Conservation (phyloP, 2,329 filamentous ascomycete genomes). For the Talaromyces sp. region DNA sequence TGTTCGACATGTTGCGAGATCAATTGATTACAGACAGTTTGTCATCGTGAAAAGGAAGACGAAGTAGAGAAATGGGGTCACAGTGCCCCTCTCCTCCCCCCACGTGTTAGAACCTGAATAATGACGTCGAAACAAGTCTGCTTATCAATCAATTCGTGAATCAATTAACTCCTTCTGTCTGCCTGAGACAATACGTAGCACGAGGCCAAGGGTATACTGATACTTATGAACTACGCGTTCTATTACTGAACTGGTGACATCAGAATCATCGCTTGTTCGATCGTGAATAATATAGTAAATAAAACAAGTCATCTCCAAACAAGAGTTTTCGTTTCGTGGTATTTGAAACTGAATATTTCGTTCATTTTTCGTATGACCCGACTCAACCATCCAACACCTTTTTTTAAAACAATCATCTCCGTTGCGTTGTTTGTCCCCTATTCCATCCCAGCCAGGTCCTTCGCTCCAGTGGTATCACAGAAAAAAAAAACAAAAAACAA, state of each 20-base stretch:
- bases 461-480: slow-evolving; percentile 27
- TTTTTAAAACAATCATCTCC: neutral
- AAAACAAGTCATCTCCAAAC: neutral
- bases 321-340: neutral
- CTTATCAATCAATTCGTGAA: no score
- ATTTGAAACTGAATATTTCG: neutral
- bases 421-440: slow-evolving; percentile 4
- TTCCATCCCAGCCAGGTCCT: slow-evolving; percentile 4
- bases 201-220: neutral
- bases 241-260: neutral
- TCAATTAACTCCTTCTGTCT: no score
- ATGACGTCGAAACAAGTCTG: neutral
- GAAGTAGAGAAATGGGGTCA: neutral
- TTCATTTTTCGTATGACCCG: neutral
- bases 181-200: no score
- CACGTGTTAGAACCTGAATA: neutral
- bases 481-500: slow-evolving; percentile 40
- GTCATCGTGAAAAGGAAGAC: no score
- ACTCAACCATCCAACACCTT: neutral
- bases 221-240: neutral
- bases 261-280: neutral
- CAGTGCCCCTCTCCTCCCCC: neutral
- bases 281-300: neutral
- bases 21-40: neutral
- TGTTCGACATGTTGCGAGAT: neutral